phyloP scores from a whole-genome alignment of 2,329 filamentous ascomycete species.

The Acrocalymma vagum region DNA sequence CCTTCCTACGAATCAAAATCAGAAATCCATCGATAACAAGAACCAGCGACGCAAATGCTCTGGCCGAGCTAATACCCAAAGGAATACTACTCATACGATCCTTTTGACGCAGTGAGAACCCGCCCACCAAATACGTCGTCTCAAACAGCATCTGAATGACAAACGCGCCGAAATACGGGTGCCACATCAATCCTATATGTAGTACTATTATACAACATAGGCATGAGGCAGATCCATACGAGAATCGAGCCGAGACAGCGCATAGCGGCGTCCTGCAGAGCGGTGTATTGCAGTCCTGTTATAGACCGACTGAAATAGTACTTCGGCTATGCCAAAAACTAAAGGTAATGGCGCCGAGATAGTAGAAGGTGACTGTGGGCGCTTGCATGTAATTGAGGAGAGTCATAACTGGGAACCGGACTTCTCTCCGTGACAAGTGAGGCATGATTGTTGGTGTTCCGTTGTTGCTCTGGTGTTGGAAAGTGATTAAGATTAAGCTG shows the following conservation, averaged over 20 bases:
- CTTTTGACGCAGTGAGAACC: conserved; percentile 21
- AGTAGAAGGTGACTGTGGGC: conserved; percentile 40
- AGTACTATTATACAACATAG: too few relatives aligned
- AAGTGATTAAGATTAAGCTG: too few relatives aligned
- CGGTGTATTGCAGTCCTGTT: conserved; percentile 34
- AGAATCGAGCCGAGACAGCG: conserved; percentile 45
- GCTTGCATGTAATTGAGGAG: conserved; percentile 45
- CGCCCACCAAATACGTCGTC: conserved; percentile 34
- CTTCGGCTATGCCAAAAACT: conserved; percentile 38
- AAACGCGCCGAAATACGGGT: conserved; percentile 45
- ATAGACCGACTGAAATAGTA: conserved; percentile 43
- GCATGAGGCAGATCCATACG: conserved; percentile 38
- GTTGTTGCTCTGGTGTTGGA: too few relatives aligned
- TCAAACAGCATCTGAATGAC: conserved; percentile 42
- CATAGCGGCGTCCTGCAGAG: conserved; percentile 43
- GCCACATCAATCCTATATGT: conserved; percentile 40
- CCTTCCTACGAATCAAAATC: conserved; percentile 33
- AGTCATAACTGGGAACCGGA: conserved; percentile 30
- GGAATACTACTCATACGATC: conserved; percentile 27
- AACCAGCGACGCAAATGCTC: conserved; percentile 30
- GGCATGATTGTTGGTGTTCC: too few relatives aligned
- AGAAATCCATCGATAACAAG: conserved; percentile 38
- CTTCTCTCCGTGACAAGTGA: too few relatives aligned
- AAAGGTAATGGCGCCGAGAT: conserved; percentile 34
- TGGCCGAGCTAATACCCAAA: conserved; percentile 30